Evolutionary conservation across 108 stramenopile genomes (phyloP), one percentile per base, ranked within the genome.

Genomic region (Stephanodiscus triporus): DNA sequence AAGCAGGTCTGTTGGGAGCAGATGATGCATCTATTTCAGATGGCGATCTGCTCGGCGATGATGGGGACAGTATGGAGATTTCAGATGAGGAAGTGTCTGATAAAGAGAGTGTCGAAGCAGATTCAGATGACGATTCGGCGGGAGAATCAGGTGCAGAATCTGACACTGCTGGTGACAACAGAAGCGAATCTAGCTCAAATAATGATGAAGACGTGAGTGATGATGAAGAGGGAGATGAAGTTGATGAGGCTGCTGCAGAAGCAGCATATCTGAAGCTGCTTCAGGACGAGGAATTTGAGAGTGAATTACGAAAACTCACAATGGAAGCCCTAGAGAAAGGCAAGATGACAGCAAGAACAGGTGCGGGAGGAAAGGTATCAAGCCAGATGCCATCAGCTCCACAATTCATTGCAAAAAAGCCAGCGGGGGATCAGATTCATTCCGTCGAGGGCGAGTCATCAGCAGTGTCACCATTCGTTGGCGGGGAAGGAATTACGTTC

Each of bases 241-340:
- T 79, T 30, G 92, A 91, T 53, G 86, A 89, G 73, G 87, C 80
- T 47, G 83, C 86, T 51, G 90, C 86, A 48, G 88, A 91, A 76
- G 87, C 87, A 62, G 93, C 91, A 8, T 85, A 93, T 64, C 75
- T 87, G 72, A 82, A 77, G 67, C 89, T 95, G 54, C 82, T 93
- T 13, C 96, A 96, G 67, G 95, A 93, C 47, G 90, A 95, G 69
- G 86, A 88, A 22, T 95, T 93, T 83, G 91, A 95, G 56, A 83
- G 88, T 34, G 93, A 95, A 68, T 80, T 97, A 32, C 71, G 92
- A 56, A 87, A 85, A 48, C 74, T 95, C 48, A 93, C 92, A 9
- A 89, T 91, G 87, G 94, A 97, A 50, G 92, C 89, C 20, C 73
- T 95, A 13, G 96, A 95, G 63, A 91, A 93, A 61, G 92, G 92